Evolutionary conservation across 2,329 filamentous ascomycete genomes (phyloP), one percentile per base, ranked within the genome.

Genomic region (Xylariales sp.): DNA sequence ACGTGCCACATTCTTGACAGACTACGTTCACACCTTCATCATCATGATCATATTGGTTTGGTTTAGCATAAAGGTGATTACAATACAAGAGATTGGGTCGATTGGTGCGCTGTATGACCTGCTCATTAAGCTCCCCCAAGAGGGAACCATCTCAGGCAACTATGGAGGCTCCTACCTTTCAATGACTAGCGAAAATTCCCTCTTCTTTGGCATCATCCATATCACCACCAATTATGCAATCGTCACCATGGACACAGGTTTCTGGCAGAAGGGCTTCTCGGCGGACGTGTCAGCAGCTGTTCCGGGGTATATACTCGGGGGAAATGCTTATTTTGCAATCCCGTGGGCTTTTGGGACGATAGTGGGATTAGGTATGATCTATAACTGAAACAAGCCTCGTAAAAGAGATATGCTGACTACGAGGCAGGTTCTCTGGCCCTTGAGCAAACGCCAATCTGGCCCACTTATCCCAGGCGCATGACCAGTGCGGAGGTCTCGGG

Each of bases 401-500:
- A n/a, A n/a, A n/a, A n/a, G n/a, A n/a, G n/a, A n/a, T n/a, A n/a
- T n/a, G n/a, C n/a, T n/a, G n/a, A n/a, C n/a, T n/a, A n/a, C n/a
- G n/a, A n/a, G n/a, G n/a, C n/a, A n/a, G n/a, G n/a, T n/a, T n/a
- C n/a, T n/a, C n/a, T n/a, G n/a, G n/a, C n/a, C n/a, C n/a, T n/a
- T n/a, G n/a, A n/a, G n/a, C n/a, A n/a, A n/a, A n/a, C n/a, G n/a
- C n/a, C n/a, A n/a, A n/a, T n/a, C n/a, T n/a, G n/a, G n/a, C n/a
- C n/a, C n/a, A n/a, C n/a, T n/a, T n/a, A n/a, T n/a, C n/a, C n/a
- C n/a, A n/a, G 45, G 24, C 16, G 76, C 8, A 78, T 87, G 68
- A 66, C 70, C 12, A 54, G 70, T 0, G 62, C 66, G 2, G 81
- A 88, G 47, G 76, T 88, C 4, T 76, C 72, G 3, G 80, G 81